Evolutionary conservation across 2,329 filamentous ascomycete genomes (phyloP).

Genomic region (Claviceps monticola): DNA sequence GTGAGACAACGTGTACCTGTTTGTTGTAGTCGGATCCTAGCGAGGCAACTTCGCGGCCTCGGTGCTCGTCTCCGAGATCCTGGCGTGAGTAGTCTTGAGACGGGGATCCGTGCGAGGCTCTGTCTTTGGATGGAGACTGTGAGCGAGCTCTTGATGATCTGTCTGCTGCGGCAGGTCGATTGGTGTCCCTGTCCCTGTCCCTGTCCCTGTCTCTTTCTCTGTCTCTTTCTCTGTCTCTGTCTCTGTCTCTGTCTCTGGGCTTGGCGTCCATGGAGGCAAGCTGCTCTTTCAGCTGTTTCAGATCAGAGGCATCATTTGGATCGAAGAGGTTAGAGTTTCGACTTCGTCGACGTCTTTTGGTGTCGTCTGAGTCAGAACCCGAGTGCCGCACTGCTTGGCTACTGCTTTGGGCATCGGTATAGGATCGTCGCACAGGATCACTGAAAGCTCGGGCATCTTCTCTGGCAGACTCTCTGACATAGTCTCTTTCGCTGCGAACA

Average conservation of each 20-base stretch:
- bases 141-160: constrained; percentile 8
- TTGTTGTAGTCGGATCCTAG: constrained; percentile 29
- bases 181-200: constrained; percentile 1
- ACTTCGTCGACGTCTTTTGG: constrained; percentile 24
- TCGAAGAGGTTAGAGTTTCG: constrained; percentile 31
- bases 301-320: constrained; percentile 36
- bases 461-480: constrained; percentile 24
- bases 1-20: constrained; percentile 57
- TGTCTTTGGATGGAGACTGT: constrained; percentile 9
- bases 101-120: constrained; percentile 7
- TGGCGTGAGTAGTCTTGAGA: constrained; percentile 1
- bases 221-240: constrained; percentile 8
- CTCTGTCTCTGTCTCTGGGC: constrained; percentile 10
- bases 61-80: constrained; percentile 16
- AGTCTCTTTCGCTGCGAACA: constrained; percentile 10
- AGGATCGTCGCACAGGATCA: constrained; percentile 14
- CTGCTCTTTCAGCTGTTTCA: constrained; percentile 37
- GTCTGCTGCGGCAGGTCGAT: not conserved
- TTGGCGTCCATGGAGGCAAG: constrained; percentile 26
- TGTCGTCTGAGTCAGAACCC: constrained; percentile 28
- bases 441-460: not conserved
- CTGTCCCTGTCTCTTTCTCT: constrained; percentile 7
- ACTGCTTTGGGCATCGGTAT: constrained; percentile 1
- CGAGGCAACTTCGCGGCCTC: constrained; percentile 27
- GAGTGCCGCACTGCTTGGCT: constrained; percentile 19